These are phyloP conservation scores for Annulohypoxylon truncatum DNA, from an alignment of 2,329 filamentous ascomycete species.

Conservation along the genomic window DNA sequence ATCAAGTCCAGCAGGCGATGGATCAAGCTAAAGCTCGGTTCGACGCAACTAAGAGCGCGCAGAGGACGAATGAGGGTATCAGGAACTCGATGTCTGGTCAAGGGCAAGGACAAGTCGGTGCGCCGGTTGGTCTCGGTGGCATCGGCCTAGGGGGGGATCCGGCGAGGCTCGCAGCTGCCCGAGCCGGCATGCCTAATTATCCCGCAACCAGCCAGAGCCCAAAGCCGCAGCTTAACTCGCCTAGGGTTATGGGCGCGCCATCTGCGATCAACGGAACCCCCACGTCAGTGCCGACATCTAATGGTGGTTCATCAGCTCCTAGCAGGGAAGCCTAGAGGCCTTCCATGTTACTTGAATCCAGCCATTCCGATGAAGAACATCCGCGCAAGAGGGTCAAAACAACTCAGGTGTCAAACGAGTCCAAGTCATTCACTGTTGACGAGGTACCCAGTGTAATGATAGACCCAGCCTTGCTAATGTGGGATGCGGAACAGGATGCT, in stretches of 20 bases:
- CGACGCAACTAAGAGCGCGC: conserved; percentile 45
- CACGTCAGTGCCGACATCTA: conserved; percentile 28
- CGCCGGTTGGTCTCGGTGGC: conserved; percentile 49
- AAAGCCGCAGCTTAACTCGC: conserved; percentile 42
- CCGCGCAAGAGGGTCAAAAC: background rate
- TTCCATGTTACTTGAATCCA: conserved; percentile 25
- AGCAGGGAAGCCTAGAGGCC: conserved; percentile 45
- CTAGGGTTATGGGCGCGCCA: conserved; percentile 31
- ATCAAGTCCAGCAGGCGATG: conserved; percentile 51
- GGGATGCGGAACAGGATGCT: background rate
- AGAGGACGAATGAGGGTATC: conserved; percentile 45
- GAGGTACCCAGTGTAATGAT: background rate
- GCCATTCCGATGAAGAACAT: background rate
- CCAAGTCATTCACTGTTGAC: too few relatives aligned
- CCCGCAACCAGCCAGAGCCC: conserved; percentile 45
- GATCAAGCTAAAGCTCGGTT: conserved; percentile 51
- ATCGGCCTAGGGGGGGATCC: conserved; percentile 48
- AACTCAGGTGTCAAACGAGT: background rate
- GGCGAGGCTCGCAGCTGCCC: conserved; percentile 41
- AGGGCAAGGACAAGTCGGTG: conserved; percentile 44
- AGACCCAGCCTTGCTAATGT: background rate
- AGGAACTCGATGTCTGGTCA: conserved; percentile 43
- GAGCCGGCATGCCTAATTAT: conserved; percentile 44
- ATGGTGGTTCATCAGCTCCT: conserved; percentile 35
- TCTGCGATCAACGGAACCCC: conserved; percentile 44